A percentile compares a stretch with the other conserved stretches of the same genome.
phyloP scores from a whole-genome alignment of 768 basidiomycete genomes.

The Artomyces pyxidatus region DNA sequence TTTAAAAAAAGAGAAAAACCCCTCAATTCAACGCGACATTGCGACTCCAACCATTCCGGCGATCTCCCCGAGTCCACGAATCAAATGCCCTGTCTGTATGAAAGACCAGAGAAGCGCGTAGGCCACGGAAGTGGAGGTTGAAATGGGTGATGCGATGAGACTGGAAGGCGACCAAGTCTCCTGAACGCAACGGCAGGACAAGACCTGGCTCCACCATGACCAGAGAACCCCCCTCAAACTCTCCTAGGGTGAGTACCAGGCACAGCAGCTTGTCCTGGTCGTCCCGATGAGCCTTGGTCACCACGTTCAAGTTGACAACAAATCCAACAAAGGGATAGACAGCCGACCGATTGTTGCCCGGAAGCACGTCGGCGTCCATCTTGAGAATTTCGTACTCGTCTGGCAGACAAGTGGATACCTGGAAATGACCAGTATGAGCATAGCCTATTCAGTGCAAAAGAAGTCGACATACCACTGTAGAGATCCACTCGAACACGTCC shows the following conservation, averaged over 20 bases:
- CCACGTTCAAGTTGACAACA: neutral
- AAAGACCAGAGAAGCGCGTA: conserved; percentile 4
- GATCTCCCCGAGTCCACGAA: neutral
- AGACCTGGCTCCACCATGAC: conserved; percentile 6
- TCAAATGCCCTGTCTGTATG: conserved; percentile 4
- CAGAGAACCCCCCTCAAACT: conserved; percentile 1
- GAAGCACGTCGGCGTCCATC: neutral
- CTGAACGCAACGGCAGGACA: neutral
- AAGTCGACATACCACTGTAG: conserved; percentile 3
- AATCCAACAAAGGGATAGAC: neutral
- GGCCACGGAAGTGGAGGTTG: conserved; percentile 4
- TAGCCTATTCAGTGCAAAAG: neutral
- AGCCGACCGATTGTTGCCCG: neutral
- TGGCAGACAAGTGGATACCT: neutral
- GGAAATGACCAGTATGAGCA: no score
- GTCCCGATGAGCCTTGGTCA: neutral
- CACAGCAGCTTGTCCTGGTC: neutral
- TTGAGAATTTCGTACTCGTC: neutral
- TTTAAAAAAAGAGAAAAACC: no score
- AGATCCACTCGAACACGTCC: neutral
- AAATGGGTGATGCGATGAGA: conserved; percentile 3
- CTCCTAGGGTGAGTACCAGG: neutral
- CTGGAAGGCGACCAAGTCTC: conserved; percentile 5
- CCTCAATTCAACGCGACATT: no score
- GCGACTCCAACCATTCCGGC: no score